A percentile compares a stretch with the other conserved stretches of the same genome.
These are phyloP conservation scores for Candida taoyuanica DNA, from an alignment of 805 yeast species.

Conservation along the genomic window DNA sequence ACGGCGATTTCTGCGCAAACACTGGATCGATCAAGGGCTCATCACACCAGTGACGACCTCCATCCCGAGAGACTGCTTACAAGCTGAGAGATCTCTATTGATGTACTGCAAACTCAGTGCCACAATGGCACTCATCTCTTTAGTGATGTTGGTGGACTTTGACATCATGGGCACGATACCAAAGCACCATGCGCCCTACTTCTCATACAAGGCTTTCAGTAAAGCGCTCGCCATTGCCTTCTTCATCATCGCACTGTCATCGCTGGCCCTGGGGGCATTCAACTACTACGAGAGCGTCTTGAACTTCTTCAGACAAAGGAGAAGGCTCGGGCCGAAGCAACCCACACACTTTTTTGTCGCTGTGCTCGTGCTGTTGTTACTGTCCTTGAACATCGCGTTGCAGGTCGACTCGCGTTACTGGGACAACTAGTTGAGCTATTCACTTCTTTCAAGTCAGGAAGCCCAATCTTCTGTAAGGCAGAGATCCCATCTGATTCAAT, in stretches of 20 bases:
- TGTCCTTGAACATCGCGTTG: constrained; percentile 17
- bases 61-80: constrained; percentile 26
- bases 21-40: constrained; percentile 9
- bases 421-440: constrained; percentile 1
- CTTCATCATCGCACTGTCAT: constrained; percentile 11
- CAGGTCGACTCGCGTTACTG: constrained; percentile 15
- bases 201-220: constrained; percentile 9
- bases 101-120: constrained; percentile 23
- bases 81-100: constrained; percentile 25
- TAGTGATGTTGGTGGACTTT: constrained; percentile 21
- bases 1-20: neutral
- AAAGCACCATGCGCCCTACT: constrained; percentile 4
- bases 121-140: constrained; percentile 15
- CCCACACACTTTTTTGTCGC: constrained; percentile 14
- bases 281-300: constrained; percentile 21
- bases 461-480: no score
- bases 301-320: constrained; percentile 15
- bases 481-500: no score
- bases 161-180: constrained; percentile 7
- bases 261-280: constrained; percentile 16
- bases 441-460: no score
- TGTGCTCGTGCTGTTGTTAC: constrained; percentile 6
- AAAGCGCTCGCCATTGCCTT: constrained; percentile 13
- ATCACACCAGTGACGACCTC: constrained; percentile 17
- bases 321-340: constrained; percentile 9